Base-by-base conservation (phyloP, 441 rosid genomes). In the Mallotus repandus region DNA sequence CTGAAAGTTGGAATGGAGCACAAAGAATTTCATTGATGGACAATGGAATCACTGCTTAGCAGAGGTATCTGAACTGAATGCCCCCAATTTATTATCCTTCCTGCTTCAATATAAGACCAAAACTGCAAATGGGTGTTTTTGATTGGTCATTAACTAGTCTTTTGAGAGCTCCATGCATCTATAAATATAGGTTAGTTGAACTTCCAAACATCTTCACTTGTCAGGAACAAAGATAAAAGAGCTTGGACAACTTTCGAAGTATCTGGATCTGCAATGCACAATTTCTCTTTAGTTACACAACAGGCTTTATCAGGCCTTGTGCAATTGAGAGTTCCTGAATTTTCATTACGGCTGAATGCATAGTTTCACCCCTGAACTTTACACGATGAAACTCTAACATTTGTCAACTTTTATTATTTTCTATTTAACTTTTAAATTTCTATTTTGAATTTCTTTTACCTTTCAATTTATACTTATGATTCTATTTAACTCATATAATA, bases 111-210 rank as follows among this genome's bases (percentile, higher is more conserved):
- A 76, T 82, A 86, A 86, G 79, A 77, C 72, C 56, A 77, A 61
- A 43, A 74, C 85, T 54, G 72, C 82, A 50, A 50, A 57, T 45
- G 71, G 43, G 3, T 84, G 86, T 85, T 74, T 68, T 85, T 55
- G 83, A 84, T 73, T 70, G 85, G 70, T 86, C 88, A n/a, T 84
- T 82, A 72, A 82, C 87, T 64, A 74, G 84, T 76, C 77, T 84
- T 29, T 68, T 79, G 70, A 68, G 81, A 77, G 74, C 63, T 81
- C 55, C 91, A 84, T 7, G n/a, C 59, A 50, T 82, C 83, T 52
- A 81, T 88, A 55, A 62, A 68, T 60, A 60, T 75, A 66, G 41
- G 41, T 76, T 86, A 69, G 82, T 38, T 76, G 63, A 84, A 83
- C 78, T 65, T 88, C 57, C 75, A 57, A 29, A 58, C 78, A 76